Base-by-base conservation (phyloP, 306 rosid genomes). In the Carpinus viminea region DNA sequence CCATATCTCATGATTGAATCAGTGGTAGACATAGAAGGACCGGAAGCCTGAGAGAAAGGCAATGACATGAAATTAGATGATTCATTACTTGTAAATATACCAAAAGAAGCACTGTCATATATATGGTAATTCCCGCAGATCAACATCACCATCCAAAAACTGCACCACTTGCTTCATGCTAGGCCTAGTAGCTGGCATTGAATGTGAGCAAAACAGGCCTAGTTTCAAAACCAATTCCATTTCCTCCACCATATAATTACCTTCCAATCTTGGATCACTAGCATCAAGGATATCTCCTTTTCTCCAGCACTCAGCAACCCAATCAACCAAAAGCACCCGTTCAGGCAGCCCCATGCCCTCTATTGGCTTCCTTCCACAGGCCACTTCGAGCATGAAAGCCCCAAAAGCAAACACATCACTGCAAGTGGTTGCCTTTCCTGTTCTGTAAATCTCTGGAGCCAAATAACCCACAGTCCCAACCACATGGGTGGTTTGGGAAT, bases 401-500 rank as follows among this genome's bases (percentile, higher is more conserved):
- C 75, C 75, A 0, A 50, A 71, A 51, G 75, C 75, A 9, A 26
- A 59, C 17, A 59, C 66, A 59, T 59, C 36, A 59, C 38, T 59
- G 38, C 2, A 10, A 59, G 66, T 59, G 34, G 66, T 59, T 59
- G 66, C 36, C 66, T 5, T 59, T 26, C 66, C 66, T 20, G 16
- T 59, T 59, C n/a, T n/a, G 7, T 24, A 4, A 12, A 59, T 38
- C 17, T 59, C 66, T 2, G 66, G 38, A 21, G 36, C 75, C 56
- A 72, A 36, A 17, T 72, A 72, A 8, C 61, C 61, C n/a, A 72
- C 15, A 26, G 75, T 72, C 2, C 75, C 61, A 15, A 17, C 75
- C 36, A 72, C 10, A 28, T 8, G 24, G 0, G 75, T 48, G 0
- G 76, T 72, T 31, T 72, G 62, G 12, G 61, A 28, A 43, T 31